Conservation (phyloP, 2,329 filamentous ascomycete species). For the Sphaerulina vaccinii region DNA sequence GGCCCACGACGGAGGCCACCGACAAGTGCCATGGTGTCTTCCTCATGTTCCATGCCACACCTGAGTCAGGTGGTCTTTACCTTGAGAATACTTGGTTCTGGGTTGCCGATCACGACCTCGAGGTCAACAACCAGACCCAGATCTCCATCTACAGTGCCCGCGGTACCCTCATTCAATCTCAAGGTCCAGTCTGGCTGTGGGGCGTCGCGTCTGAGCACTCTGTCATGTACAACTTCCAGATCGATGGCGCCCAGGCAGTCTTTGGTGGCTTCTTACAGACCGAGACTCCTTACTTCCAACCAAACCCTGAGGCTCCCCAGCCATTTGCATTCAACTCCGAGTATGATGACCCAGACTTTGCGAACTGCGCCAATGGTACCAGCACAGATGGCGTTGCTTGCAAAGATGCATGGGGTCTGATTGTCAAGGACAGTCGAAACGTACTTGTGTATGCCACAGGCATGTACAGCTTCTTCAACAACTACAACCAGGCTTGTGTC, state of each 20-base stretch:
- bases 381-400: constrained; percentile 27
- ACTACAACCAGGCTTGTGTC: constrained; percentile 55
- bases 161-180: constrained; percentile 42
- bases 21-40: constrained; percentile 58
- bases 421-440: constrained; percentile 39
- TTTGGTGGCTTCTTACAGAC: constrained; percentile 53
- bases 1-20: constrained; percentile 71
- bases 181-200: constrained; percentile 54
- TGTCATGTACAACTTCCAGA: constrained; percentile 55
- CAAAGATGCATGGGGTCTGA: constrained; percentile 49
- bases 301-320: constrained; percentile 55
- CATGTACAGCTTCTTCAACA: constrained; percentile 61
- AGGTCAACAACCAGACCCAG: constrained; percentile 39
- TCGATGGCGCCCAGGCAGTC: constrained; percentile 52
- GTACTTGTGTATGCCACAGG: constrained; percentile 50
- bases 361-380: constrained; percentile 32
- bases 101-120: constrained; percentile 56
- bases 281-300: constrained; percentile 53
- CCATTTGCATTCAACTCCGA: constrained; percentile 54
- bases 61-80: constrained; percentile 65
- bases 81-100: constrained; percentile 57
- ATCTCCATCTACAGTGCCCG: constrained; percentile 49
- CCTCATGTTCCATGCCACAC: constrained; percentile 50
- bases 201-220: constrained; percentile 56
- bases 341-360: constrained; percentile 46